Evolutionary conservation across 2,329 filamentous ascomycete species (phyloP).

Genomic region (Colletotrichum somersetense): DNA sequence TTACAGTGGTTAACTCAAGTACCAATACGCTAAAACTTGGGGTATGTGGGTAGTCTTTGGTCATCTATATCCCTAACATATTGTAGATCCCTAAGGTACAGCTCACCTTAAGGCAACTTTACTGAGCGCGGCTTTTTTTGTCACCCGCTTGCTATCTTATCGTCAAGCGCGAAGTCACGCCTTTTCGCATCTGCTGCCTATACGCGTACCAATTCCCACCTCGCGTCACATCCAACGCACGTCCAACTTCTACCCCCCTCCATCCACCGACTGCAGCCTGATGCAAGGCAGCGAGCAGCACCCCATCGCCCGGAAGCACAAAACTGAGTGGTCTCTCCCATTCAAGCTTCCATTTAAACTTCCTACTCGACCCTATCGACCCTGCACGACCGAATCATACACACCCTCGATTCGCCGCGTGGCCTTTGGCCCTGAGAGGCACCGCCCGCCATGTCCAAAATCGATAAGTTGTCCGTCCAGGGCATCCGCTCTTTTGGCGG

Average conservation of each 20-base stretch:
- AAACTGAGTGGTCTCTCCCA: neutral
- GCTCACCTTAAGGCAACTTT: no score
- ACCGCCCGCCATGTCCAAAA: slow-evolving; percentile 73
- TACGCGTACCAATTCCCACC: slow-evolving; percentile 10
- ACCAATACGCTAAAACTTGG: no score
- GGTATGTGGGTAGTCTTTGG: no score
- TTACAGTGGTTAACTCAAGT: no score
- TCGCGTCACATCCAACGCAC: neutral
- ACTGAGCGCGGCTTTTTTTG: no score
- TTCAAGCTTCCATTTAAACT: neutral
- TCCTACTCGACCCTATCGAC: neutral
- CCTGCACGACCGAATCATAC: slow-evolving; percentile 2
- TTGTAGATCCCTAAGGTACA: no score
- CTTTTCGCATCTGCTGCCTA: slow-evolving; percentile 21
- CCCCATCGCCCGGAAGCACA: neutral
- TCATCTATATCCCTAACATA: no score
- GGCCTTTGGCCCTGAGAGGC: slow-evolving; percentile 28
- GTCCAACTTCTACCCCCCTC: no score
- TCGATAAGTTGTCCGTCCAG: slow-evolving; percentile 89
- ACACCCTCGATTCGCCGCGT: neutral
- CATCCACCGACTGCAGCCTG: slow-evolving; percentile 13
- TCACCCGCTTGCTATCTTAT: neutral
- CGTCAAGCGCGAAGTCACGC: slow-evolving; percentile 18
- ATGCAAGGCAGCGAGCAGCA: slow-evolving; percentile 12
- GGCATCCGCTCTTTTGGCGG: slow-evolving; percentile 86